Evolutionary conservation across 225 moss, liverwort and hornwort genomes (phyloP).

Genomic region (Bryoerythrophyllum caledonicum): DNA sequence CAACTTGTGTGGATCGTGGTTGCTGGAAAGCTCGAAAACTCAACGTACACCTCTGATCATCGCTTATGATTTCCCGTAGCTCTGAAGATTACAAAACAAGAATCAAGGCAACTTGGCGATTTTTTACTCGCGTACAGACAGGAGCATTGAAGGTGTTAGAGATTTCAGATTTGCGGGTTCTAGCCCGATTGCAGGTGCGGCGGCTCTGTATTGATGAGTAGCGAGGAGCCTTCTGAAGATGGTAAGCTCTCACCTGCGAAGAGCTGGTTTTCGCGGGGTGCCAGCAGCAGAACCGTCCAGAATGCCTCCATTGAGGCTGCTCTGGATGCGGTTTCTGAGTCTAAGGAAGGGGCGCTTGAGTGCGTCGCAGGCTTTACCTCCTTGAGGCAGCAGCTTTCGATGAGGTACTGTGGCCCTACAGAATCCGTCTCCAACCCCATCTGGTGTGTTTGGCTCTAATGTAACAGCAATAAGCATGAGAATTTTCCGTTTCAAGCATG

Average conservation of each 20-base stretch:
- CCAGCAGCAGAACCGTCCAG: slow-evolving; percentile 20
- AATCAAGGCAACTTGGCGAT: not conserved
- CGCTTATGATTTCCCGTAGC: not conserved
- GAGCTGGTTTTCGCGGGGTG: slow-evolving; percentile 39
- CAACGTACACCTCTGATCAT: not conserved
- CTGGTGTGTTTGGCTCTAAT: not conserved
- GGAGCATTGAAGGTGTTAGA: not conserved
- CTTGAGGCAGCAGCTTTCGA: slow-evolving; percentile 42
- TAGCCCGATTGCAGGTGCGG: not conserved
- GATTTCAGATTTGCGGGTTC: not conserved
- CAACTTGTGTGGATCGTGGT: not conserved
- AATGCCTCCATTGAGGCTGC: slow-evolving; percentile 23
- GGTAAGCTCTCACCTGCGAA: slow-evolving; percentile 30
- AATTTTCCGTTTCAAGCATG: not conserved
- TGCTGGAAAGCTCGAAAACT: not conserved
- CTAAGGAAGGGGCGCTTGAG: slow-evolving; percentile 24
- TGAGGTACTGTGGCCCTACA: slow-evolving; percentile 33
- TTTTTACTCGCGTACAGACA: not conserved
- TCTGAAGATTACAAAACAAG: not conserved
- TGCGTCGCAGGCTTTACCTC: slow-evolving; percentile 21
- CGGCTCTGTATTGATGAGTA: slow-evolving; percentile 37
- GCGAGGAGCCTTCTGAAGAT: slow-evolving; percentile 29
- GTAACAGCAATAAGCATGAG: not conserved
- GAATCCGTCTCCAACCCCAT: not conserved
- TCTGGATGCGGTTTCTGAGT: slow-evolving; percentile 23